phyloP scores from a whole-genome alignment of 2,329 filamentous ascomycete species.

The Nemania sp. region DNA sequence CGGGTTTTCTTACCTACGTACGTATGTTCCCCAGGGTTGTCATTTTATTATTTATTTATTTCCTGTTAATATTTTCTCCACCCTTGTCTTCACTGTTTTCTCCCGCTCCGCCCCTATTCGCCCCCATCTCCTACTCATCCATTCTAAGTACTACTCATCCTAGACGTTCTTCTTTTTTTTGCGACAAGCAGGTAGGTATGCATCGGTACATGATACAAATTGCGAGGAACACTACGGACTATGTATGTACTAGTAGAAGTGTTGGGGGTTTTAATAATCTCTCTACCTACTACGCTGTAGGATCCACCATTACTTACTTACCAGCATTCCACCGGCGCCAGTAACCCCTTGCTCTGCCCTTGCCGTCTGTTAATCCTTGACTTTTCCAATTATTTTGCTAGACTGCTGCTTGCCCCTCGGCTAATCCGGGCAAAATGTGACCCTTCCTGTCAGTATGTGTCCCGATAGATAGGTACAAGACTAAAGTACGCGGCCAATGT shows the following conservation, averaged over 20 bases:
- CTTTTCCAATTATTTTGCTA: conserved; percentile 4
- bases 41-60: not conserved
- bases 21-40: not conserved
- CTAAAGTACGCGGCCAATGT: not conserved
- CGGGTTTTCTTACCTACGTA: not conserved
- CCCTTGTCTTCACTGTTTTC: not conserved
- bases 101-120: conserved; percentile 10
- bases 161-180: not conserved
- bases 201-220: conserved; percentile 23
- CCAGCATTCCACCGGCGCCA: not conserved
- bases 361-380: conserved; percentile 25
- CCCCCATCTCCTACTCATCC: conserved; percentile 13
- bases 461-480: not conserved
- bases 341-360: conserved; percentile 18
- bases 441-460: conserved; percentile 19
- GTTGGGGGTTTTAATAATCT: conserved; percentile 31
- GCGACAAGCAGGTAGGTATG: not conserved
- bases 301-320: conserved; percentile 16
- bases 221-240: conserved; percentile 12
- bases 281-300: conserved; percentile 20
- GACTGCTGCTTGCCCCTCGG: conserved; percentile 20
- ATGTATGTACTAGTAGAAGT: too few relatives aligned
- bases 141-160: conserved; percentile 2
- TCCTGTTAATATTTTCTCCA: conserved; percentile 11
- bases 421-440: conserved; percentile 35